Evolutionary conservation across 2,329 filamentous ascomycete genomes (phyloP).

Genomic region (Cladosporium sp.): DNA sequence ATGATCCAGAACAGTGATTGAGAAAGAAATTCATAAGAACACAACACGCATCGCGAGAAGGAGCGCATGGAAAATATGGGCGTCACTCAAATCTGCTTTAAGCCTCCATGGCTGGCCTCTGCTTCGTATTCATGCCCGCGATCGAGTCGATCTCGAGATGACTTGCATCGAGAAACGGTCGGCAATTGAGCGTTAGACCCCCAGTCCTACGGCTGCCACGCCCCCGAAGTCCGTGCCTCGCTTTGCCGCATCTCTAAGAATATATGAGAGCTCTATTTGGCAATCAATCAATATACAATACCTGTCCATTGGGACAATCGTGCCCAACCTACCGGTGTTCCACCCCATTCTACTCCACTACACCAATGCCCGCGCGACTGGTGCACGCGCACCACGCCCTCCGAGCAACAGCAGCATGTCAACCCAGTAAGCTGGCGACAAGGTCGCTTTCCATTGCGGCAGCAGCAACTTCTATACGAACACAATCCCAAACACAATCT

Average conservation of each 20-base stretch:
- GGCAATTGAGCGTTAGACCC: neutral
- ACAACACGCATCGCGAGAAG: no score
- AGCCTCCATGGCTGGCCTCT: neutral
- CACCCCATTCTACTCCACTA: neutral
- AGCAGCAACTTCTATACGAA: neutral
- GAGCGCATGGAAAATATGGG: no score
- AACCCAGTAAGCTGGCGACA: neutral
- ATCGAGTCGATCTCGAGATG: neutral
- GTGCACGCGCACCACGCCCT: neutral
- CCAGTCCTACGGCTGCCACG: neutral
- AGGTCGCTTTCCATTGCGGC: neutral
- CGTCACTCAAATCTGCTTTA: neutral
- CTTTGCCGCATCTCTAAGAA: neutral
- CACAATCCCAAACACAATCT: neutral
- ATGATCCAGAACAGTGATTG: no score
- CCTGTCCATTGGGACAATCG: neutral
- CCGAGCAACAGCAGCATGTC: conserved; percentile 4
- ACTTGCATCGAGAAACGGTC: neutral
- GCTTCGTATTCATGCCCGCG: neutral
- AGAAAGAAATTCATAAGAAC: no score
- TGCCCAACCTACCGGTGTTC: neutral
- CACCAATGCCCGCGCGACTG: conserved; percentile 4
- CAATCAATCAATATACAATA: neutral
- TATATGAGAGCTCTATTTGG: neutral
- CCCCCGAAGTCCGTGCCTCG: neutral